Conservation (phyloP, 495 filamentous ascomycete genomes). For the Jackrogersella multiformis region DNA sequence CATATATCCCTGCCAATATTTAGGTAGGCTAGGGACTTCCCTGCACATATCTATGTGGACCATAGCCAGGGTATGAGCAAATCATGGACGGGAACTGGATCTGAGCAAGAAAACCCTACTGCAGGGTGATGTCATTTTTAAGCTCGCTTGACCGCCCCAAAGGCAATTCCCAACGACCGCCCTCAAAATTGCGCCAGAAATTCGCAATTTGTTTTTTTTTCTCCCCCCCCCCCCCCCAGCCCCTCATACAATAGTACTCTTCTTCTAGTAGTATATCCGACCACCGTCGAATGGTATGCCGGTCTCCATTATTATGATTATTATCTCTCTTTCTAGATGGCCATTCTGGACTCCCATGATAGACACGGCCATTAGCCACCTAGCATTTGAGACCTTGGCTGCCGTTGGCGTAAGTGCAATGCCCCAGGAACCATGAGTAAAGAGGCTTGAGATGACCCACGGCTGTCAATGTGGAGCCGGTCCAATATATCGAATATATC, state of each 20-base stretch:
- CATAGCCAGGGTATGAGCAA: slow-evolving; percentile 17
- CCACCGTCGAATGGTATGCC: slow-evolving; percentile 27
- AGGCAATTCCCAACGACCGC: slow-evolving; percentile 39
- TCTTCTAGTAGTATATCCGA: slow-evolving; percentile 11
- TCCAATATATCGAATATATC: slow-evolving; percentile 37
- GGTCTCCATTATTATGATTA: slow-evolving; percentile 27
- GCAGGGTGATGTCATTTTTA: slow-evolving; percentile 37
- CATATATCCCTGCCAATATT: slow-evolving; percentile 37
- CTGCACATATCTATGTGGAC: slow-evolving; percentile 32
- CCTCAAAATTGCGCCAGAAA: slow-evolving; percentile 42
- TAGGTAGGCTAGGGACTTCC: slow-evolving; percentile 36
- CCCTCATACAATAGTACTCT: slow-evolving; percentile 21
- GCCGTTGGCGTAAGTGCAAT: slow-evolving; percentile 23
- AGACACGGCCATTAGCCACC: slow-evolving; percentile 8
- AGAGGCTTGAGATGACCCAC: slow-evolving; percentile 10
- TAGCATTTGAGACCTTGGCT: slow-evolving; percentile 10
- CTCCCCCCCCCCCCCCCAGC: slow-evolving; percentile 13
- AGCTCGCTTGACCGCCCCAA: slow-evolving; percentile 43
- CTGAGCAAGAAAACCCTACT: slow-evolving; percentile 32
- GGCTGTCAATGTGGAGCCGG: slow-evolving; percentile 34
- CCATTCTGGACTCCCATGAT: slow-evolving; percentile 18
- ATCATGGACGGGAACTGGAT: slow-evolving; percentile 8
- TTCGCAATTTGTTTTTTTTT: slow-evolving; percentile 31
- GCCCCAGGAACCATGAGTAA: slow-evolving; percentile 3
- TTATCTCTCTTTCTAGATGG: slow-evolving; percentile 20